Percentiles rank a stretch among this genome's conserved stretches.
phyloP scores from a whole-genome alignment of 2,329 filamentous ascomycete genomes.

The Thermomyces lanuginosus region DNA sequence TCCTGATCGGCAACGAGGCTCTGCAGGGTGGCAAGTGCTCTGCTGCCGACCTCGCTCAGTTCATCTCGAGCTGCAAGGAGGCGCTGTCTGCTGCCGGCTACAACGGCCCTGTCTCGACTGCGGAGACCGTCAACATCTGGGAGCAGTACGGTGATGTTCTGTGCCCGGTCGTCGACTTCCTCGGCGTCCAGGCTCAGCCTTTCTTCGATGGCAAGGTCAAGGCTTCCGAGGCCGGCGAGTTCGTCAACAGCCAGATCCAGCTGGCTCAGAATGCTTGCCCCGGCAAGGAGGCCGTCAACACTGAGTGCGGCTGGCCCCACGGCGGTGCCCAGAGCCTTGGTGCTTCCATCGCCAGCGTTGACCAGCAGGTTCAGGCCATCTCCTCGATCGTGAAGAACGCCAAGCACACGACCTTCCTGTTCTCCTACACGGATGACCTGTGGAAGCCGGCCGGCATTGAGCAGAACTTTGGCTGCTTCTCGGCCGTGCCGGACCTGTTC shows the following conservation, averaged over 20 bases:
- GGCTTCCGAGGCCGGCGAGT: conserved; percentile 53
- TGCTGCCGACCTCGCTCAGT: conserved; percentile 46
- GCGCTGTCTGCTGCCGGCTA: conserved; percentile 51
- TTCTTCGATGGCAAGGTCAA: conserved; percentile 68
- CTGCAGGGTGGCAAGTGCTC: conserved; percentile 57
- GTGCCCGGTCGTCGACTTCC: conserved; percentile 59
- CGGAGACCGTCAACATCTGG: conserved; percentile 71
- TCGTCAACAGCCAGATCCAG: conserved; percentile 57
- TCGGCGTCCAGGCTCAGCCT: conserved; percentile 77
- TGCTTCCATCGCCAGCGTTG: conserved; percentile 47
- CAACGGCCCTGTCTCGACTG: conserved; percentile 61
- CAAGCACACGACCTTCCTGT: conserved; percentile 59
- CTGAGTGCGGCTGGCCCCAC: conserved; percentile 85
- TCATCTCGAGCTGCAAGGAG: conserved; percentile 52
- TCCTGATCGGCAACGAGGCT: conserved; percentile 84
- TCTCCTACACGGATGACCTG: conserved; percentile 60
- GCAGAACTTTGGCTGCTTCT: conserved; percentile 74
- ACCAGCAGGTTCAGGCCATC: conserved; percentile 58
- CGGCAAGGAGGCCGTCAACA: conserved; percentile 51
- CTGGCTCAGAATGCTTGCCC: conserved; percentile 55
- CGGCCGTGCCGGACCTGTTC: too few relatives aligned
- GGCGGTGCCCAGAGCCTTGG: conserved; percentile 55
- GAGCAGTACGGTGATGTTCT: conserved; percentile 43
- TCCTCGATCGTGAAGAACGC: conserved; percentile 48
- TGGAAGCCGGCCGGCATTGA: conserved; percentile 72